Evolutionary conservation across 306 rosid species (phyloP).

Genomic region (Cyclanthera cordifolia): DNA sequence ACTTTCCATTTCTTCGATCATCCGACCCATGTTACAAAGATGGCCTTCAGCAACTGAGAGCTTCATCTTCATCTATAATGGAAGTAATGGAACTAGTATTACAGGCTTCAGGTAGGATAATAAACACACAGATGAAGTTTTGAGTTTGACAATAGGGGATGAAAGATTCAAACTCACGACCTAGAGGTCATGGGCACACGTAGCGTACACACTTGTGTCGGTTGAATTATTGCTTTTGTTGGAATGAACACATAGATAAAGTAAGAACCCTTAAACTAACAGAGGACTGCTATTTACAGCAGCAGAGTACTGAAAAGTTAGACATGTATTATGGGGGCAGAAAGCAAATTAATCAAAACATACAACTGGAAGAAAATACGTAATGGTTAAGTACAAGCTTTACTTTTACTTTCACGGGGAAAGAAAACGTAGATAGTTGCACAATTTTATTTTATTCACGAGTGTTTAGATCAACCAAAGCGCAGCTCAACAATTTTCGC

Average conservation of each 20-base stretch:
- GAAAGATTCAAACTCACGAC: too few relatives aligned
- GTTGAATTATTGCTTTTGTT: too few relatives aligned
- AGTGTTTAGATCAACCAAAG: too few relatives aligned
- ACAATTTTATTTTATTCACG: background rate
- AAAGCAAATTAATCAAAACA: background rate
- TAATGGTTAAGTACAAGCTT: background rate
- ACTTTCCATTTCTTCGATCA: constrained; percentile 99
- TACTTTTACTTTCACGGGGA: background rate
- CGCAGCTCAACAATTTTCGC: too few relatives aligned
- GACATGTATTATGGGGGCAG: background rate
- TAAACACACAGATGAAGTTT: background rate
- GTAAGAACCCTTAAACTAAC: background rate
- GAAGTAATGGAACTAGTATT: background rate
- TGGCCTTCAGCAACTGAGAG: constrained; percentile 78
- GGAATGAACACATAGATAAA: background rate
- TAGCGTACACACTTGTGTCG: too few relatives aligned
- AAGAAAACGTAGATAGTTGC: background rate
- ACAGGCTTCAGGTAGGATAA: background rate
- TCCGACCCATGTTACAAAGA: constrained; percentile 92
- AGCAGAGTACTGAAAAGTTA: background rate
- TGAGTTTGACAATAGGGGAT: too few relatives aligned
- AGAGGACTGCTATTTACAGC: background rate
- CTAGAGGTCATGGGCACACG: too few relatives aligned
- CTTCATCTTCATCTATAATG: constrained; percentile 68
- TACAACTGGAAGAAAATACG: background rate